Evolutionary conservation across 176 grass and related monocot genomes (phyloP).

Genomic region (Alloteropsis semialata): DNA sequence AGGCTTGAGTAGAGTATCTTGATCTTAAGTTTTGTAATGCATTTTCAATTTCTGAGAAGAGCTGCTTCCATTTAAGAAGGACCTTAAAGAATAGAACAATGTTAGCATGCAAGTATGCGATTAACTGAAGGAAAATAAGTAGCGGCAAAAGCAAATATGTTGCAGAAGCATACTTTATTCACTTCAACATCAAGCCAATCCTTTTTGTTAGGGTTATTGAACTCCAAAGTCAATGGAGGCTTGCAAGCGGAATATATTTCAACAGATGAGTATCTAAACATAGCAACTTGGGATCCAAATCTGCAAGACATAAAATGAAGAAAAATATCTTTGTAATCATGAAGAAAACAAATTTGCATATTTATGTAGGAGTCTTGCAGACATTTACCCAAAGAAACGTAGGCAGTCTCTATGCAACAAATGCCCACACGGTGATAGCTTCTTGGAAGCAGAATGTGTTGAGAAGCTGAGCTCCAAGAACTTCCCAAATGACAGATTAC

Average conservation of each 20-base stretch:
- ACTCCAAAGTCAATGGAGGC: slow-evolving; percentile 72
- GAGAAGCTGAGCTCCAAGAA: slow-evolving; percentile 98
- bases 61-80: slow-evolving; percentile 40
- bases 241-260: slow-evolving; percentile 84
- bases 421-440: slow-evolving; percentile 75
- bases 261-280: slow-evolving; percentile 84
- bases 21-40: slow-evolving; percentile 53
- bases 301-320: slow-evolving; percentile 34
- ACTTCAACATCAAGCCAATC: slow-evolving; percentile 70
- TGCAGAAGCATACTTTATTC: slow-evolving; percentile 53
- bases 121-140: slow-evolving; percentile 3
- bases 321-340: slow-evolving; percentile 19
- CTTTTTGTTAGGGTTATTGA: slow-evolving; percentile 53
- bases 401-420: slow-evolving; percentile 87
- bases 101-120: slow-evolving; percentile 27
- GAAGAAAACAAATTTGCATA: not conserved
- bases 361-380: not conserved
- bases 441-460: slow-evolving; percentile 69
- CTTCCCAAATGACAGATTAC: slow-evolving; percentile 87
- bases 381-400: slow-evolving; percentile 90
- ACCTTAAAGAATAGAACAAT: slow-evolving; percentile 59
- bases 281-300: slow-evolving; percentile 75
- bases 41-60: slow-evolving; percentile 66
- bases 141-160: slow-evolving; percentile 7
- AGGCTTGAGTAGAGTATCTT: slow-evolving; percentile 26